phyloP scores from a whole-genome alignment of 345 rosid genomes.

The Eucalyptus globulus region DNA sequence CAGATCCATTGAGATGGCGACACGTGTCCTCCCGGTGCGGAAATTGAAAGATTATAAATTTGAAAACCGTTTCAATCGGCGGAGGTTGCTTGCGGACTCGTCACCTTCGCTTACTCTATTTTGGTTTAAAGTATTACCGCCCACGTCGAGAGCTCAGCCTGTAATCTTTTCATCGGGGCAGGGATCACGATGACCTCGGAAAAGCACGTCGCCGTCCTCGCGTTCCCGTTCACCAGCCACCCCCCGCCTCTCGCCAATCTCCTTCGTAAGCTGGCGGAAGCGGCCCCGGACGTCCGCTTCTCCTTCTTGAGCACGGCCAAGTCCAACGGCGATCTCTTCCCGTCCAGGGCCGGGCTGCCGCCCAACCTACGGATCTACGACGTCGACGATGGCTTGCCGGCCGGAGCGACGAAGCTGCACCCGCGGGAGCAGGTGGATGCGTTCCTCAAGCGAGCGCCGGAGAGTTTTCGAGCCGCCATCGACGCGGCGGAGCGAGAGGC shows the following conservation, averaged over 20 bases:
- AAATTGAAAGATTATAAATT: too few relatives aligned
- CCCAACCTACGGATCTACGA: slow-evolving; percentile 1
- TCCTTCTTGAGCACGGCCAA: slow-evolving; percentile 1
- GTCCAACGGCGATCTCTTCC: not conserved
- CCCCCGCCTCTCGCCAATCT: slow-evolving; percentile 15
- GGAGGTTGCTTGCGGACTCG: not conserved
- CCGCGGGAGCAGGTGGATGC: not conserved
- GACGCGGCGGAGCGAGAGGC: not conserved
- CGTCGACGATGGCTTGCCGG: slow-evolving; percentile 7
- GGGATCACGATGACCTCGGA: not conserved
- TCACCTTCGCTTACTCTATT: not conserved
- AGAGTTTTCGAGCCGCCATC: slow-evolving; percentile 4
- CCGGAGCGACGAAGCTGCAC: not conserved
- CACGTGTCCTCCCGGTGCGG: not conserved
- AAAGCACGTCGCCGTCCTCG: slow-evolving; percentile 13
- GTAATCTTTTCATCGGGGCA: not conserved
- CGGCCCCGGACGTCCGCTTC: not conserved
- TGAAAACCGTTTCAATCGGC: not conserved
- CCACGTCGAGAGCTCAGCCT: not conserved
- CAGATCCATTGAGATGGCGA: too few relatives aligned
- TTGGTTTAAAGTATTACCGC: not conserved
- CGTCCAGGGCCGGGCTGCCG: not conserved
- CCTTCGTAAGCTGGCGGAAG: slow-evolving; percentile 1
- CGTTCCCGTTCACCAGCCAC: slow-evolving; percentile 21
- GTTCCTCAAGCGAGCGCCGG: slow-evolving; percentile 20